Conservation (phyloP, 192 early-diverging fungal species). For the Pilobolus umbonatus region DNA sequence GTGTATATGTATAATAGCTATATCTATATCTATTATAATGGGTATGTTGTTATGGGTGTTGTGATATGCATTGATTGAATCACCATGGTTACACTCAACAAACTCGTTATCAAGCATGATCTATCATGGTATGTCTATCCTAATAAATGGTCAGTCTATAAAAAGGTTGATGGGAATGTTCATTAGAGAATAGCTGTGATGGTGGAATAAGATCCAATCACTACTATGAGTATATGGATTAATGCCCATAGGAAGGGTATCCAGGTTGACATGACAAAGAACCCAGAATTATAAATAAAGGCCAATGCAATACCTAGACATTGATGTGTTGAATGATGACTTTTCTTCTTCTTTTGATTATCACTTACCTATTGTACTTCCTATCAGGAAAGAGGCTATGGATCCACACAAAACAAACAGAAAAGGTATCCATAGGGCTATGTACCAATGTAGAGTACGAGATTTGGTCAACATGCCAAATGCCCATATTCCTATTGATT, state of each 20-base stretch:
- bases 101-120: too few species aligned
- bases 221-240: constrained; percentile 56
- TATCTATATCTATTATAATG: not conserved
- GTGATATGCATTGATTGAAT: not conserved
- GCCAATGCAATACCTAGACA: constrained; percentile 49
- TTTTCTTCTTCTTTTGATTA: not conserved
- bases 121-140: too few species aligned
- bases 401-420: constrained; percentile 37
- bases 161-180: too few species aligned
- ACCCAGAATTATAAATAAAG: constrained; percentile 56
- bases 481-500: constrained; percentile 36
- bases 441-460: constrained; percentile 28
- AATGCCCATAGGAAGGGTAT: constrained; percentile 65
- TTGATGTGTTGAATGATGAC: not conserved
- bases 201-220: constrained; percentile 56
- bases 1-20: not conserved
- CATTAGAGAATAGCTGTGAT: constrained; percentile 51
- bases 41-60: not conserved
- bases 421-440: constrained; percentile 24
- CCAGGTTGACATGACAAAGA: constrained; percentile 69
- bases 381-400: constrained; percentile 37
- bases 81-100: too few species aligned
- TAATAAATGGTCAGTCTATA: too few species aligned
- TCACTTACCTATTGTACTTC: constrained; percentile 43
- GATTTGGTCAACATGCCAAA: constrained; percentile 37